phyloP scores from a whole-genome alignment of 352 stramenopile species.

The Pseudoperonospora humuli region DNA sequence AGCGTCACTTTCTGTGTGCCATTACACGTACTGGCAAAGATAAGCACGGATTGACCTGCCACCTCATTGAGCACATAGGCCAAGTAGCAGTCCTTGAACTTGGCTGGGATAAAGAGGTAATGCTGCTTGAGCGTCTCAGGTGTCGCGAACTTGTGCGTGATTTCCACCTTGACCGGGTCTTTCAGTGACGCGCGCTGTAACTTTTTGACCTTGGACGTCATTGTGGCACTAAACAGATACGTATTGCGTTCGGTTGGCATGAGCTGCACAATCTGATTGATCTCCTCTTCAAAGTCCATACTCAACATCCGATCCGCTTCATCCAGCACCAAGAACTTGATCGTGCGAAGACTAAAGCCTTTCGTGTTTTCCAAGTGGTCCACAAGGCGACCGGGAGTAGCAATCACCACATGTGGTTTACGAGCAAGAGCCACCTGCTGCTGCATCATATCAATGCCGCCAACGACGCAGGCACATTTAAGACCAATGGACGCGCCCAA shows the following conservation, averaged over 20 bases:
- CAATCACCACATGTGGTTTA: constrained; percentile 94
- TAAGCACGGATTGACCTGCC: constrained; percentile 93
- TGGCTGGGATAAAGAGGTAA: constrained; percentile 98
- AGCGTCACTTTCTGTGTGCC: constrained; percentile 94
- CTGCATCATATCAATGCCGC: constrained; percentile 96
- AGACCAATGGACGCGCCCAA: constrained; percentile 89
- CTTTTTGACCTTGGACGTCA: constrained; percentile 98
- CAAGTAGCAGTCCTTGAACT: constrained; percentile 99
- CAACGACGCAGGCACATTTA: constrained; percentile 88
- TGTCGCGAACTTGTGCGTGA: constrained; percentile 97
- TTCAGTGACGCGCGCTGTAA: constrained; percentile 95
- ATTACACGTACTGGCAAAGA: constrained; percentile 98
- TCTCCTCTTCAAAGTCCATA: constrained; percentile 98
- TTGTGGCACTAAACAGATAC: constrained; percentile 98
- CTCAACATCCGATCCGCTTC: constrained; percentile 93
- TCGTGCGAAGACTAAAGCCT: constrained; percentile 88
- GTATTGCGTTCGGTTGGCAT: constrained; percentile 92
- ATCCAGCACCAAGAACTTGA: constrained; percentile 91
- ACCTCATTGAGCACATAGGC: constrained; percentile 98
- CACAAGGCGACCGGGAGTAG: constrained; percentile 89
- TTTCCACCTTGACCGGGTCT: constrained; percentile 95
- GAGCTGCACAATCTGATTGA: constrained; percentile 97
- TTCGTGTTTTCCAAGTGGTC: constrained; percentile 96
- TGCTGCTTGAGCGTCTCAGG: constrained; percentile 96
- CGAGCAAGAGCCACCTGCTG: constrained; percentile 95